phyloP scores from a whole-genome alignment of 805 yeast genomes.

The Saccharomycopsis babjevae region DNA sequence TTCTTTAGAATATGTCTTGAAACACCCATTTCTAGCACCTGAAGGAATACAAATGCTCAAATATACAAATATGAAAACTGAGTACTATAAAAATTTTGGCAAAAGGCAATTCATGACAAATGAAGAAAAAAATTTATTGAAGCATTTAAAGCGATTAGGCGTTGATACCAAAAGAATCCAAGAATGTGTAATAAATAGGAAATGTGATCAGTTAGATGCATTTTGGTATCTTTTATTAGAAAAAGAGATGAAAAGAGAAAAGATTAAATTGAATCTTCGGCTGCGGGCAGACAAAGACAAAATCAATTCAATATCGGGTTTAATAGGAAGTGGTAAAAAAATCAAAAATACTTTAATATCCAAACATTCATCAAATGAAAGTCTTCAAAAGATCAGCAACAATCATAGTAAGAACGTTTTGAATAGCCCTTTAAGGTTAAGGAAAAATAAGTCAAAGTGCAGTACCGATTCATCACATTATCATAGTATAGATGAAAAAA shows the following conservation, averaged over 20 bases:
- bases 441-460: neutral
- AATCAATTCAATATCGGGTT: slow-evolving; percentile 7
- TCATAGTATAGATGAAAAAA: neutral
- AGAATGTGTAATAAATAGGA: slow-evolving; percentile 42
- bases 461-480: neutral
- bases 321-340: slow-evolving; percentile 13
- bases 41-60: slow-evolving; percentile 35
- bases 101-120: slow-evolving; percentile 9
- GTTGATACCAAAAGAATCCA: slow-evolving; percentile 15
- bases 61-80: slow-evolving; percentile 24
- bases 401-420: neutral
- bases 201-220: slow-evolving; percentile 43
- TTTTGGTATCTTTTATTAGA: slow-evolving; percentile 16
- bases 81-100: slow-evolving; percentile 5
- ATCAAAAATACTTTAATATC: neutral
- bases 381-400: neutral
- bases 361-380: neutral
- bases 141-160: slow-evolving; percentile 17
- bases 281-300: slow-evolving; percentile 8
- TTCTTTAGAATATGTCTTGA: slow-evolving; percentile 38
- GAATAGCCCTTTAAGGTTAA: neutral
- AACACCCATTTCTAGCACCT: slow-evolving; percentile 39
- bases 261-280: slow-evolving; percentile 18
- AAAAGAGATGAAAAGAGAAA: slow-evolving; percentile 27
- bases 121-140: slow-evolving; percentile 15